phyloP scores from a whole-genome alignment of 176 grass and related monocot genomes.

The Saccharum spontaneum region DNA sequence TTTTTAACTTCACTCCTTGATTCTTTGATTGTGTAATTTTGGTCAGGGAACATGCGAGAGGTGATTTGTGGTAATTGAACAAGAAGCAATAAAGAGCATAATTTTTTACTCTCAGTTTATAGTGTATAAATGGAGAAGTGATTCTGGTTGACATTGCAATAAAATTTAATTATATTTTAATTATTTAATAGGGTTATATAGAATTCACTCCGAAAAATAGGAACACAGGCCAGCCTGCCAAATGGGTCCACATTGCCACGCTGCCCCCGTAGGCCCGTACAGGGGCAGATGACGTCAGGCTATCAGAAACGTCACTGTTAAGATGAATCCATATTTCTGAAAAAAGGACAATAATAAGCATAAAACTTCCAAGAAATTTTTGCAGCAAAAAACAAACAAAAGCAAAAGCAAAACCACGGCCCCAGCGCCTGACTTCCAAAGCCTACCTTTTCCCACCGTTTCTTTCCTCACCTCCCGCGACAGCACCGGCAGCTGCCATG shows the following conservation, averaged over 20 bases:
- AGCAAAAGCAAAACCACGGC: not conserved
- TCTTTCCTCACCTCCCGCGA: conserved; percentile 1
- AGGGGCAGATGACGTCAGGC: not conserved
- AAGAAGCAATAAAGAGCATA: too few relatives aligned
- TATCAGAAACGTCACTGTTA: not conserved
- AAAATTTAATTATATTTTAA: not conserved
- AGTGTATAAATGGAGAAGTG: too few relatives aligned
- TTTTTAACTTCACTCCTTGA: too few relatives aligned
- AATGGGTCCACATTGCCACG: not conserved
- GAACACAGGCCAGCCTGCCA: not conserved
- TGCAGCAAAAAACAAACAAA: conserved; percentile 12
- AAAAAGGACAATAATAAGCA: not conserved
- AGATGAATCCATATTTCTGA: not conserved
- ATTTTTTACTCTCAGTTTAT: too few relatives aligned
- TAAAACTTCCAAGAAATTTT: conserved; percentile 1
- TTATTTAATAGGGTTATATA: not conserved
- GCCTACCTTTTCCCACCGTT: conserved; percentile 27
- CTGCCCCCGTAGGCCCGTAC: not conserved
- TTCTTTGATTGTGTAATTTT: too few relatives aligned
- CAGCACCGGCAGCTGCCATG: conserved; percentile 39
- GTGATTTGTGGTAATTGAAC: too few relatives aligned
- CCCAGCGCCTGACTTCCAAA: conserved; percentile 27
- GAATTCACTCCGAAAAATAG: not conserved
- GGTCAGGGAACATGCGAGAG: too few relatives aligned
- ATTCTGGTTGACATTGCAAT: too few relatives aligned